A percentile compares a stretch with the other conserved stretches of the same genome.
phyloP scores from a whole-genome alignment of 345 rosid species.

The Clarkia xantiana region DNA sequence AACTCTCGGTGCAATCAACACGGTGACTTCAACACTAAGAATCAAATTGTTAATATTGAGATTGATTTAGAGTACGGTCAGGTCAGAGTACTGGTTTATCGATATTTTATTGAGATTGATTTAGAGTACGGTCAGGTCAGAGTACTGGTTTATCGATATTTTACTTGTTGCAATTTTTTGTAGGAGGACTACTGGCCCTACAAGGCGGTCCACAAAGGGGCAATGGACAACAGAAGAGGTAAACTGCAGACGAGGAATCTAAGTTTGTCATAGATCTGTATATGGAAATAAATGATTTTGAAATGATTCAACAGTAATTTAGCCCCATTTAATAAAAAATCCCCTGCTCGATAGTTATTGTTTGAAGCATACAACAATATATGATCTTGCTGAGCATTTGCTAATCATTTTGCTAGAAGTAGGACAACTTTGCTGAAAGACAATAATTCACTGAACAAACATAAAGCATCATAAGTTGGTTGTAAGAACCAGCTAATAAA shows the following conservation, averaged over 20 bases:
- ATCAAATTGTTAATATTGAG: background rate
- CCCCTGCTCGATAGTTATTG: too few species aligned
- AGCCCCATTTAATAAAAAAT: too few species aligned
- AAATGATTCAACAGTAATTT: too few species aligned
- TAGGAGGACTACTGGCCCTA: conserved; percentile 95
- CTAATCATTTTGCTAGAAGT: too few species aligned
- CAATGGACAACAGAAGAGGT: conserved; percentile 99
- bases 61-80: background rate
- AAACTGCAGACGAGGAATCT: background rate
- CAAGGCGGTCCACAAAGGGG: conserved; percentile 95
- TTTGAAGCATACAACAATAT: too few species aligned
- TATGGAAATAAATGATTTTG: background rate
- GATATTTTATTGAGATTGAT: background rate
- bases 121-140: background rate
- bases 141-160: background rate
- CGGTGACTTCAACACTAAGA: too few species aligned
- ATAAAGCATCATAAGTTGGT: too few species aligned
- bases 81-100: background rate
- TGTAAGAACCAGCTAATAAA: too few species aligned
- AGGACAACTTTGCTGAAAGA: too few species aligned
- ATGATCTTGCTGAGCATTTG: too few species aligned
- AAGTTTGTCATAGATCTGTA: background rate
- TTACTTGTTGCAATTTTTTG: conserved; percentile 3
- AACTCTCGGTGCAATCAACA: too few species aligned
- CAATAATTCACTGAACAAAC: too few species aligned